phyloP scores from a whole-genome alignment of 2,329 filamentous ascomycete genomes.

The Fusarium nanum region DNA sequence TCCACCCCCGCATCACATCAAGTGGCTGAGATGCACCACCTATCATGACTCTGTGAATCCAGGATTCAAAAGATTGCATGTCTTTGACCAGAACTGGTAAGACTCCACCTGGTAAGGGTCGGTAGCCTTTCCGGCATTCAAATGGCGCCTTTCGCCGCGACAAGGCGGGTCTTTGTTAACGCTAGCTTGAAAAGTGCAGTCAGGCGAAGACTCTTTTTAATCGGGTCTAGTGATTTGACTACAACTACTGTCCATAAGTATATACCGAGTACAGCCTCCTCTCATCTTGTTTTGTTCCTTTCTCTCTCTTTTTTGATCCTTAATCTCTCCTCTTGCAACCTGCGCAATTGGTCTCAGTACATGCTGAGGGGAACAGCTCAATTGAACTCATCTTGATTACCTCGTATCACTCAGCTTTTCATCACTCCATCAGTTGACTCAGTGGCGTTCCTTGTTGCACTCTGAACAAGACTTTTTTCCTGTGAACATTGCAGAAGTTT shows the following conservation, averaged over 20 bases:
- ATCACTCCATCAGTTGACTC: conserved; percentile 19
- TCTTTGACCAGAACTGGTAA: conserved; percentile 33
- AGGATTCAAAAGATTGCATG: conserved; percentile 25
- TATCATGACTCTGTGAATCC: conserved; percentile 11
- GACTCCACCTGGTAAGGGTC: conserved; percentile 33
- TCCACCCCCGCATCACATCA: conserved; percentile 43
- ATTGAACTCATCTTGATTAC: conserved; percentile 23
- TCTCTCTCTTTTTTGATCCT: conserved; percentile 1
- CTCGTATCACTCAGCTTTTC: conserved; percentile 27
- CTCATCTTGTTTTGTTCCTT: conserved; percentile 2
- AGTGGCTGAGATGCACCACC: conserved; percentile 27
- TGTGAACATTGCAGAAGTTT: conserved; percentile 20
- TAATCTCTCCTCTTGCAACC: conserved; percentile 10
- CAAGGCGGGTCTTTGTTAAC: conserved; percentile 30
- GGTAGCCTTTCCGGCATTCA: conserved; percentile 21
- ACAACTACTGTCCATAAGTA: conserved; percentile 21
- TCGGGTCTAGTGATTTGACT: conserved; percentile 28
- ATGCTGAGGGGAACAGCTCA: conserved; percentile 9
- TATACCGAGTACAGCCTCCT: conserved; percentile 22
- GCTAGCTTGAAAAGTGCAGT: conserved; percentile 36
- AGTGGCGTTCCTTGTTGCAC: conserved; percentile 23
- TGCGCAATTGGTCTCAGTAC: conserved; percentile 1
- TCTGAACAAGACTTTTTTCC: conserved; percentile 20
- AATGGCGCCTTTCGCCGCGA: conserved; percentile 18
- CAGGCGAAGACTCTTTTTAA: conserved; percentile 40